Conservation (phyloP, 306 rosid species). For the Inga oerstediana region DNA sequence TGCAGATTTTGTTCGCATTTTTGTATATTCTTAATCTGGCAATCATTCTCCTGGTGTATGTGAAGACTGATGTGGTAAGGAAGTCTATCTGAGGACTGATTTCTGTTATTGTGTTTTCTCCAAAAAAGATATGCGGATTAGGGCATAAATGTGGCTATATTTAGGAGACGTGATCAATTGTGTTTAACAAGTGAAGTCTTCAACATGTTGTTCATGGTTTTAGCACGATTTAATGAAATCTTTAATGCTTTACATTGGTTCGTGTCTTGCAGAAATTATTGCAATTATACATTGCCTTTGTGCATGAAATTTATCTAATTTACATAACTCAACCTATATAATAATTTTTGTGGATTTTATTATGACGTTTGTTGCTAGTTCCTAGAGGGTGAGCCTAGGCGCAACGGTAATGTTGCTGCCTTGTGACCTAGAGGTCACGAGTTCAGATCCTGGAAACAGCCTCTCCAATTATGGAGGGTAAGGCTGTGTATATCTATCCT, state of each 20-base stretch:
- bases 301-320: not conserved
- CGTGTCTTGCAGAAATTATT: not conserved
- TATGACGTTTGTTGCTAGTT: not conserved
- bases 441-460: no score
- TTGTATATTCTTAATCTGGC: conserved; percentile 78
- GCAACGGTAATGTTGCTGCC: no score
- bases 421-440: no score
- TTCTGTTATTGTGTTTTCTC: not conserved
- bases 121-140: no score
- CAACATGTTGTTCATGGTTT: not conserved
- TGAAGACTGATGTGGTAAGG: conserved; percentile 78
- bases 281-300: not conserved
- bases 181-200: not conserved
- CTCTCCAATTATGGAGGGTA: no score
- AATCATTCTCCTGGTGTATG: conserved; percentile 64
- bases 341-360: not conserved
- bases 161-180: not conserved
- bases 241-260: not conserved
- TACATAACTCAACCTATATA: not conserved
- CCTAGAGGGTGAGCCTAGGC: no score
- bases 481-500: no score
- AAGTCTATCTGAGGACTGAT: not conserved
- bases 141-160: not conserved
- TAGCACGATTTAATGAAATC: not conserved
- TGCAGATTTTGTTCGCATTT: conserved; percentile 82